Base-by-base conservation (phyloP, 257 asterid species). In the Solanum piurae region DNA sequence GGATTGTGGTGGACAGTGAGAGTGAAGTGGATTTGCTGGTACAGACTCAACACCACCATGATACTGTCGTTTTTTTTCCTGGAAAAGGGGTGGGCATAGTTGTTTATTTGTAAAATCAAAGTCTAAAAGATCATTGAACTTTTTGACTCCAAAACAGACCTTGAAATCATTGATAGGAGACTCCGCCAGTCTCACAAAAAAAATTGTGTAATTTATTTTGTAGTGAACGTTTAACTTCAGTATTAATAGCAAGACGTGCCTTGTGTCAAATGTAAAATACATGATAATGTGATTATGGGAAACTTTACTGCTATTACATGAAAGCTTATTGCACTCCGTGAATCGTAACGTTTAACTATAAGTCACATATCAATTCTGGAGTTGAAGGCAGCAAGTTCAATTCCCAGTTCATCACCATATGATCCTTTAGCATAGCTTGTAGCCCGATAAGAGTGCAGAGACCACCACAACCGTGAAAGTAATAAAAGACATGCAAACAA, bases 21-120 rank as follows among this genome's bases (percentile, higher is more conserved):
- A 93, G 91, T 34, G 99, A 97, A 91, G 98, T 93, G 42, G 98
- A 97, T 90, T 87, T 97, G 89, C 93, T 97, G 96, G 97, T 97
- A 38, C 98, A 97, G 93, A 97, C 98, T 1, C 92, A 98, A 7
- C 99, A 95, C 90, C 93, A 91, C 40, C 98, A 98, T 13, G 98
- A 97, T 89, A 95, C 95, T 23, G 93, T 95, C 7, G 99, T 94
- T 36, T 36, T 36, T 36, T 34, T 5, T 34, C 5, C 4, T 20
- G 16, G 18, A 18, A 34, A 16, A 34, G 44, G n/a, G 46, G 29
- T 6, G 37, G 37, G 37, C 9, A 73, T 18, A 36, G 82, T 36
- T 73, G 49, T 73, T 20, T 73, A 21, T 75, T 37, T 75, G 55
- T 75, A 75, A 37, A 75, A 75, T 75, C 33, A 21, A 73, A 72